phyloP scores from a whole-genome alignment of 257 asterid species.

The Capsicum rhomboideum region DNA sequence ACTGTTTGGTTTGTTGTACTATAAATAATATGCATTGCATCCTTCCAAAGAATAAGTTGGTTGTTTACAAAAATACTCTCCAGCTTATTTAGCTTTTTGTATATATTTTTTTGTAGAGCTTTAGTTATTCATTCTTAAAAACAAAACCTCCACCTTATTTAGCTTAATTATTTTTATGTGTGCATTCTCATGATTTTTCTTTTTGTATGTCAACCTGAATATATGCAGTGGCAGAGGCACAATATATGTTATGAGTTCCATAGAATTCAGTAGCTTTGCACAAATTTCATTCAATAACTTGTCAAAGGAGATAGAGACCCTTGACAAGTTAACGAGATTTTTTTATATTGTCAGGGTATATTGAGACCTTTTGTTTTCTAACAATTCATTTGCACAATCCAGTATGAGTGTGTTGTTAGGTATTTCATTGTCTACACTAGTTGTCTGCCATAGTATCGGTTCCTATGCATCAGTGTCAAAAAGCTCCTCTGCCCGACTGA shows the following conservation, averaged over 20 bases:
- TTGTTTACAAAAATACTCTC: too few relatives aligned
- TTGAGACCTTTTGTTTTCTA: slow-evolving; percentile 17
- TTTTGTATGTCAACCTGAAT: neutral
- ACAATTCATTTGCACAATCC: slow-evolving; percentile 26
- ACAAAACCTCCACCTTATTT: too few relatives aligned
- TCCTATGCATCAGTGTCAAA: slow-evolving; percentile 11
- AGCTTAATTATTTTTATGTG: too few relatives aligned
- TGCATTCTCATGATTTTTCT: slow-evolving; percentile 8
- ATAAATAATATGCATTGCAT: too few relatives aligned
- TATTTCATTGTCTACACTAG: neutral
- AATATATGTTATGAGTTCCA: too few relatives aligned
- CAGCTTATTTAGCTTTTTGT: too few relatives aligned
- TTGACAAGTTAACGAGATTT: neutral
- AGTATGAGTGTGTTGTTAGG: slow-evolving; percentile 7
- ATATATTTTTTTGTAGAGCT: too few relatives aligned
- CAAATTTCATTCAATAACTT: slow-evolving; percentile 24
- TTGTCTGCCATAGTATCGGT: neutral
- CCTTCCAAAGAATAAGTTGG: too few relatives aligned
- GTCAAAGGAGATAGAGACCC: slow-evolving; percentile 10
- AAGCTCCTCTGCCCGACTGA: slow-evolving; percentile 22
- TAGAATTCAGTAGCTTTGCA: neutral
- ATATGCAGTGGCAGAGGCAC: too few relatives aligned
- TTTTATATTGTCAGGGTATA: neutral
- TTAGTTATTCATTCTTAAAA: too few relatives aligned
- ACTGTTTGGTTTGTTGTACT: too few relatives aligned